Conservation (phyloP, 2,329 filamentous ascomycete species). For the Meredithiella fracta region DNA sequence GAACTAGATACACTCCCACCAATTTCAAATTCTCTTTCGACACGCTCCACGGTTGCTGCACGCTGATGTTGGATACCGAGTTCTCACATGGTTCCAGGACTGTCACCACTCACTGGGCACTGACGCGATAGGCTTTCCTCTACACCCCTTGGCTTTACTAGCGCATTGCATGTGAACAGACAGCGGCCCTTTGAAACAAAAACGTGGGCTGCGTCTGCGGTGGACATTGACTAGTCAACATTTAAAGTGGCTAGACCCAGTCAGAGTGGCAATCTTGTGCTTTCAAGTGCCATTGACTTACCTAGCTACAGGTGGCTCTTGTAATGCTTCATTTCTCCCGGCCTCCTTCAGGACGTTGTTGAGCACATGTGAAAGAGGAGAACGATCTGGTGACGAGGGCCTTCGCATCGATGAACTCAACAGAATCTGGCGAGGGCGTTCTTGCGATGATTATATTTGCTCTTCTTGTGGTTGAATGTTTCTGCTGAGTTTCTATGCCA, state of each 20-base stretch:
- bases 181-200: background rate
- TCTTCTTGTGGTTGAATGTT: background rate
- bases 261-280: background rate
- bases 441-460: too few relatives aligned
- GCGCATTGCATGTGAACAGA: background rate
- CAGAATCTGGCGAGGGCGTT: background rate
- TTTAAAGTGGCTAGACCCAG: too few relatives aligned
- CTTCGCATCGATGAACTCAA: background rate
- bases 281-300: background rate
- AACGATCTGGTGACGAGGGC: background rate
- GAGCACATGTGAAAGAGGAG: background rate
- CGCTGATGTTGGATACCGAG: background rate
- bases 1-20: background rate
- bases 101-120: background rate
- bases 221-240: background rate
- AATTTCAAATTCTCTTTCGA: background rate
- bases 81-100: background rate
- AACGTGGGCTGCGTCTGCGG: background rate
- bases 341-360: slow-evolving; percentile 3
- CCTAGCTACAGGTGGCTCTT: background rate
- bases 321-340: background rate
- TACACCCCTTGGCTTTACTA: too few relatives aligned
- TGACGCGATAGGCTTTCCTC: background rate
- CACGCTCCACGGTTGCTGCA: background rate
- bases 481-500: background rate